Conservation (phyloP, 2,329 filamentous ascomycete genomes). For the Dothistroma pini region DNA sequence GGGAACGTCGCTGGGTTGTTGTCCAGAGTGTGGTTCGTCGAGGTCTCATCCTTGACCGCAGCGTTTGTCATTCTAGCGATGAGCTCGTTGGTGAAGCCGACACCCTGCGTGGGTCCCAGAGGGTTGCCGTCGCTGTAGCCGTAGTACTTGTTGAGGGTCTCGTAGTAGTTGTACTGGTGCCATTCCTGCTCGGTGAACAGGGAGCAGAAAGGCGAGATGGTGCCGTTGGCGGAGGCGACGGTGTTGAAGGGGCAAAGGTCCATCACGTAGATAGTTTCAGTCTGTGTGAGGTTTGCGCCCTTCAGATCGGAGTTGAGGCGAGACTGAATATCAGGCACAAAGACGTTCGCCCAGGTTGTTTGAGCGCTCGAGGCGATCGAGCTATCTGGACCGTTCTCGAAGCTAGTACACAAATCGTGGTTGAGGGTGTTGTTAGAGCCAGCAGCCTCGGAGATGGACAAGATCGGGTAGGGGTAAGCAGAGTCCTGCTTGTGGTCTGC, state of each 20-base stretch:
- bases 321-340: conserved; percentile 63
- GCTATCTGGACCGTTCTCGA: conserved; percentile 58
- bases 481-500: conserved; percentile 43
- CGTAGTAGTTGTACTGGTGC: conserved; percentile 74
- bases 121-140: conserved; percentile 72
- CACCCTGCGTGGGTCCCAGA: conserved; percentile 77
- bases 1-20: conserved; percentile 67
- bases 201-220: conserved; percentile 67
- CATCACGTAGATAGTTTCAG: conserved; percentile 71
- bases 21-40: conserved; percentile 75
- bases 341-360: conserved; percentile 57
- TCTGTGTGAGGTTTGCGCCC: conserved; percentile 60
- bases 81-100: conserved; percentile 84
- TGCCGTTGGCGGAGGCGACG: conserved; percentile 57
- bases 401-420: conserved; percentile 66
- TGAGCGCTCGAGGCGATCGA: conserved; percentile 52
- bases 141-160: conserved; percentile 80
- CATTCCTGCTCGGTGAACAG: conserved; percentile 79
- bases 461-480: conserved; percentile 52
- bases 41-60: conserved; percentile 69
- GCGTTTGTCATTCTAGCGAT: conserved; percentile 70
- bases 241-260: conserved; percentile 85
- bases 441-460: conserved; percentile 65
- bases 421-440: conserved; percentile 77
- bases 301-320: conserved; percentile 67